Evolutionary conservation across 2,329 filamentous ascomycete genomes (phyloP), one percentile per base, ranked within the genome.

Genomic region (Pseudogymnoascus sp.): DNA sequence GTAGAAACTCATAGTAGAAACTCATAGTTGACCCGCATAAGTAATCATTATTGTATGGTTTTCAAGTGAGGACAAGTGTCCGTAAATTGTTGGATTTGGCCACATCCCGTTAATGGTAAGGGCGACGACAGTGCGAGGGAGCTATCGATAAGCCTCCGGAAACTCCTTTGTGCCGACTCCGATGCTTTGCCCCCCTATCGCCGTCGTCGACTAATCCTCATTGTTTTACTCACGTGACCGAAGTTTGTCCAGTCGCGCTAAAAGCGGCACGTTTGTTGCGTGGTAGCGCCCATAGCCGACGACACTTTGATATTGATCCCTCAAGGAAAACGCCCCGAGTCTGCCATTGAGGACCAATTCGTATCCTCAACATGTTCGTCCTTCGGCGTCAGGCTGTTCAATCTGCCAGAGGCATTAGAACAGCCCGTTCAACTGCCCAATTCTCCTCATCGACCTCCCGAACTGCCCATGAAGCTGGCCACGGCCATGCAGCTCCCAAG

Each of bases 401-500:
- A 66, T 66, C 67, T 67, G 68, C 66, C 22, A 67, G 63, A 33
- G 66, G 66, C 39, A 55, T 70, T 55, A 65, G 66, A 61, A 60
- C 62, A 65, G 63, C 64, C 33, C 58, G 58, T 35, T 60, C 58
- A 33, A 55, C 49, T 25, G 58, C 58, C 33, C 58, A 60, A 39
- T 60, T 60, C 58, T 60, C 60, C 38, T 61, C 60, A n/a, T 61
- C 60, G 14, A 33, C 60, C 22, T 49, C 35, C 60, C 28, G 28
- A 14, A 38, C 63, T 22, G 67, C 63, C 16, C 58, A 67, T 62
- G 62, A 68, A n/a, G 66, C 45, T 63, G 67, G 69, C 60, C 72
- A 75, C 60, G 71, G 72, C 64, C 73, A 74, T 62, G 69, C 71
- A 62, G 68, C 67, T 64, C 75, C 78, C 60, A 75, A 71, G 62